Evolutionary conservation across 179 eudicot genomes (phyloP).

Genomic region (Sideroxylon spinosum): DNA sequence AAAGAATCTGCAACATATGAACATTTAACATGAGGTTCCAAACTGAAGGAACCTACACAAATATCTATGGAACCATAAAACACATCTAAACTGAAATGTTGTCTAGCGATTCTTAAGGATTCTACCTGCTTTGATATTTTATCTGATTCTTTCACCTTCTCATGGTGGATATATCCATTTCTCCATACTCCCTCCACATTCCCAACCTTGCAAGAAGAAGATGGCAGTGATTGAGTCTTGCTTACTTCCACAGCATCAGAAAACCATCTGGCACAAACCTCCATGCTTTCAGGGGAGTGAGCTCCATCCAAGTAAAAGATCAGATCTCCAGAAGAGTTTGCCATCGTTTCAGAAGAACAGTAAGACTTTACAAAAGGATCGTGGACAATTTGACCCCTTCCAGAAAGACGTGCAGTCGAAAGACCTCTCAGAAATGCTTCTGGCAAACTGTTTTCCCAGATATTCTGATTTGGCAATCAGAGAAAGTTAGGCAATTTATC

Average conservation of each 20-base stretch:
- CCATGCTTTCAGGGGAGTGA: conserved; percentile 89
- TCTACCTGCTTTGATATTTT: conserved; percentile 46
- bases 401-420: conserved; percentile 67
- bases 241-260: conserved; percentile 45
- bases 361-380: conserved; percentile 34
- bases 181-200: conserved; percentile 17
- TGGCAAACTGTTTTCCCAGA: conserved; percentile 42
- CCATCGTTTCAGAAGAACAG: conserved; percentile 11
- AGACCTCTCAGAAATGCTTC: conserved; percentile 73
- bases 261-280: conserved; percentile 81
- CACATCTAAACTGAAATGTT: not conserved
- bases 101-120: not conserved
- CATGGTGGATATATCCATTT: conserved; percentile 32
- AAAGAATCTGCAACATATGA: conserved; percentile 50
- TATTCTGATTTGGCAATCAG: conserved; percentile 33
- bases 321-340: conserved; percentile 49
- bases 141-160: conserved; percentile 15
- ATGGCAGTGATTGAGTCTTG: conserved; percentile 16
- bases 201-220: conserved; percentile 25
- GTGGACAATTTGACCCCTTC: conserved; percentile 68
- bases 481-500: conserved; percentile 9
- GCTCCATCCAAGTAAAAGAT: conserved; percentile 81
- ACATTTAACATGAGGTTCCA: not conserved
- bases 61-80: not conserved
- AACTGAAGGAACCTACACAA: not conserved